Evolutionary conservation across 176 grass and related monocot species (phyloP).

Genomic region (Triticum urartu): DNA sequence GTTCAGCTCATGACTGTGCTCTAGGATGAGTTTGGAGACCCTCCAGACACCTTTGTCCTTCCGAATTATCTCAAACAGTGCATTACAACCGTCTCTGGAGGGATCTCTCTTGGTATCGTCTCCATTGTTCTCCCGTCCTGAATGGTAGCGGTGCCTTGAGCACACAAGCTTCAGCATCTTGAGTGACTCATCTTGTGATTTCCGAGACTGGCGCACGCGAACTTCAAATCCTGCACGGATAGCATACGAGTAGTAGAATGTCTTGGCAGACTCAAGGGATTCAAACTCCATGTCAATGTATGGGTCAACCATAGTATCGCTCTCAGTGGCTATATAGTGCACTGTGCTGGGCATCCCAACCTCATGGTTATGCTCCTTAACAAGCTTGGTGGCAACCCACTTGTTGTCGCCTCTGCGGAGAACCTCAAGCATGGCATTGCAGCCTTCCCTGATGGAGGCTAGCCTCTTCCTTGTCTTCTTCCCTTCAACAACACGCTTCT

Average conservation of each 20-base stretch:
- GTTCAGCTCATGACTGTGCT: slow-evolving; percentile 81
- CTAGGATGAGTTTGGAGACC: slow-evolving; percentile 81
- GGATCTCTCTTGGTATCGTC: slow-evolving; percentile 61
- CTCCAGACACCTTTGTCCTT: slow-evolving; percentile 78
- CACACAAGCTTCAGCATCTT: slow-evolving; percentile 99
- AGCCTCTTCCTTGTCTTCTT: slow-evolving; percentile 85
- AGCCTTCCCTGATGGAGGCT: slow-evolving; percentile 91
- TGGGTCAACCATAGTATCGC: slow-evolving; percentile 43
- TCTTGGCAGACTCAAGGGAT: slow-evolving; percentile 59
- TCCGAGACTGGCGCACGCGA: slow-evolving; percentile 83
- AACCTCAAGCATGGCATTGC: slow-evolving; percentile 96
- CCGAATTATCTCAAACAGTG: slow-evolving; percentile 90
- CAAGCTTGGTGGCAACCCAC: slow-evolving; percentile 94
- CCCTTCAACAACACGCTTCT: slow-evolving; percentile 54
- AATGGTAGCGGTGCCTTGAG: slow-evolving; percentile 89
- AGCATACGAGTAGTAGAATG: slow-evolving; percentile 20
- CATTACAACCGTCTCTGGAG: slow-evolving; percentile 64
- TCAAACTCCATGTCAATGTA: slow-evolving; percentile 87
- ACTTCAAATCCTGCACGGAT: slow-evolving; percentile 67
- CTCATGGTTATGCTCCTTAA: slow-evolving; percentile 93
- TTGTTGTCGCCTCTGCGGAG: slow-evolving; percentile 63
- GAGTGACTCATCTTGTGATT: slow-evolving; percentile 77
- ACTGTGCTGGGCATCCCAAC: slow-evolving; percentile 26
- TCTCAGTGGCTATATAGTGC: slow-evolving; percentile 21
- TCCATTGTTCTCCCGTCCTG: slow-evolving; percentile 59